Percentiles rank a stretch among this genome's conserved stretches.
Evolutionary conservation across 192 early-diverging fungal genomes (phyloP).

Genomic region (Thoreauomyces humboldtii): DNA sequence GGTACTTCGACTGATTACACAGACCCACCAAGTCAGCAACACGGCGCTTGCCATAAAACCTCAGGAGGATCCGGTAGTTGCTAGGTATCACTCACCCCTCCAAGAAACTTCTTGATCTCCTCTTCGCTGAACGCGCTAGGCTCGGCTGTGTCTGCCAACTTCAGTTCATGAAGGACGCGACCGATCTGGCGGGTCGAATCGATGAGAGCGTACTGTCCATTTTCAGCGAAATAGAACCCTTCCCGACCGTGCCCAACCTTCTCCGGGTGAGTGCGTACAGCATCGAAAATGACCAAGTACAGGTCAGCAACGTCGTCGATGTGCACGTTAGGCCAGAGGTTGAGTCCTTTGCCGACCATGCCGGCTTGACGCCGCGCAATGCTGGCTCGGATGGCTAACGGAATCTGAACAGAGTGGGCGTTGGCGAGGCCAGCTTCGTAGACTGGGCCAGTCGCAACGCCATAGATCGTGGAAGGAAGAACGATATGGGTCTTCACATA

Average conservation of each 20-base stretch:
- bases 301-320: conserved; percentile 16
- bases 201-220: no score
- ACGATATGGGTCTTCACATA: conserved; percentile 23
- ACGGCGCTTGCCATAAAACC: no score
- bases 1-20: no score
- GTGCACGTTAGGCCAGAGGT: conserved; percentile 29
- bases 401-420: conserved; percentile 29
- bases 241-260: neutral
- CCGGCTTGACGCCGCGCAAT: conserved; percentile 3
- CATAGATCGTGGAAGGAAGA: conserved; percentile 33
- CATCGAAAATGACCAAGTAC: neutral
- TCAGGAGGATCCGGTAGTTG: no score
- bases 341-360: conserved; percentile 24
- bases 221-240: conserved; percentile 20
- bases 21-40: no score
- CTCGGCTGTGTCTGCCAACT: no score
- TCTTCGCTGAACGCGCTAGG: no score
- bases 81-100: no score
- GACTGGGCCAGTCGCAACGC: conserved; percentile 16
- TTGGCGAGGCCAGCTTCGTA: no score
- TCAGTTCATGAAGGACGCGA: no score
- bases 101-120: no score
- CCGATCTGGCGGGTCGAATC: no score
- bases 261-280: neutral
- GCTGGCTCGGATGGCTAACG: conserved; percentile 16